phyloP scores from a whole-genome alignment of 2,329 filamentous ascomycete genomes.

The Fusarium fracticaudum region DNA sequence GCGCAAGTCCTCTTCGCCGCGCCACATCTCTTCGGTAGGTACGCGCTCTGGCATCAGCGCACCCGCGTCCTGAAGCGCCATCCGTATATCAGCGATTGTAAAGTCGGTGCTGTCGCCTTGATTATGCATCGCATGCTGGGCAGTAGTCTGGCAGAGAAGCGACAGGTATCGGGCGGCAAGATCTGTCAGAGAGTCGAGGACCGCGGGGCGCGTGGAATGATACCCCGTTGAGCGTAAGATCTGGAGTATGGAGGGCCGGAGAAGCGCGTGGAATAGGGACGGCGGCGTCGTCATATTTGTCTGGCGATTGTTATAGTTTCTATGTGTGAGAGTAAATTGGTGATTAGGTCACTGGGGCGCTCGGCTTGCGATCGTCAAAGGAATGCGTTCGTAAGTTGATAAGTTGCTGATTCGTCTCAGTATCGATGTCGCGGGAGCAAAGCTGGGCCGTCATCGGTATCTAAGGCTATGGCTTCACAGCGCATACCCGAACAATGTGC shows the following conservation, averaged over 20 bases:
- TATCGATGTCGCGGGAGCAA: slow-evolving; percentile 40
- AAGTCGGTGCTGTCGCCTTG: slow-evolving; percentile 63
- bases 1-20: slow-evolving; percentile 77
- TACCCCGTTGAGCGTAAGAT: slow-evolving; percentile 93
- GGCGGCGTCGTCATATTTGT: slow-evolving; percentile 57
- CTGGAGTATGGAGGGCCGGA: slow-evolving; percentile 88
- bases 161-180: slow-evolving; percentile 83
- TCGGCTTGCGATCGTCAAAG: slow-evolving; percentile 1
- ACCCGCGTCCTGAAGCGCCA: slow-evolving; percentile 85
- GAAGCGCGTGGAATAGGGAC: slow-evolving; percentile 74
- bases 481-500: slow-evolving; percentile 43
- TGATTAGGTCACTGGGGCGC: background rate
- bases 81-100: slow-evolving; percentile 77
- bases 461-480: slow-evolving; percentile 32
- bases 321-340: background rate
- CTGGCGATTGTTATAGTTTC: background rate
- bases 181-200: slow-evolving; percentile 89
- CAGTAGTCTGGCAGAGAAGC: slow-evolving; percentile 77
- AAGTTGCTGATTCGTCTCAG: slow-evolving; percentile 33
- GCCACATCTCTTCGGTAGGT: slow-evolving; percentile 74
- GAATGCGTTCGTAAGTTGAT: background rate
- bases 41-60: slow-evolving; percentile 75
- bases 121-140: slow-evolving; percentile 75
- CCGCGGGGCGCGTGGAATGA: slow-evolving; percentile 81
- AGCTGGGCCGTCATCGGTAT: slow-evolving; percentile 45